These are phyloP conservation scores for Colletotrichum paranaense DNA, from an alignment of 2,329 filamentous ascomycete genomes.

Conservation along the genomic window DNA sequence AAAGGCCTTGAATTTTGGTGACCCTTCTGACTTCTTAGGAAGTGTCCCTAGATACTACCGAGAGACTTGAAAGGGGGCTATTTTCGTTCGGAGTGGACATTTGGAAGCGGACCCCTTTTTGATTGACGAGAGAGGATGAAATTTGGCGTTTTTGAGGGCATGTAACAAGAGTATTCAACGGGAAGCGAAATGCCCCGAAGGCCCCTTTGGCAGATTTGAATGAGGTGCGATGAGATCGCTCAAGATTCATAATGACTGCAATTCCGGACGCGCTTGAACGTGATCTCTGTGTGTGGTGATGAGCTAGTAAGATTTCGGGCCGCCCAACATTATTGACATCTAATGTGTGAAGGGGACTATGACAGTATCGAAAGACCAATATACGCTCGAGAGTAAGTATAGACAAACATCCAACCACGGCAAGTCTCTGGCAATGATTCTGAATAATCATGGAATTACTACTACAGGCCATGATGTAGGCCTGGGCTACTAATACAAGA, in stretches of 20 bases:
- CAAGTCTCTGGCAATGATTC: not conserved
- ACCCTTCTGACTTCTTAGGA: not conserved
- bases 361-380: not conserved
- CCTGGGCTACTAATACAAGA: slow-evolving; percentile 19
- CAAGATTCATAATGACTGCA: not conserved
- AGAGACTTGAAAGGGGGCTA: not conserved
- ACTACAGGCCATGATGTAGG: not conserved
- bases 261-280: not conserved
- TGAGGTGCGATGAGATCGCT: slow-evolving; percentile 1
- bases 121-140: not conserved
- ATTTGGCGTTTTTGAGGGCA: slow-evolving; percentile 17
- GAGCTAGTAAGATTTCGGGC: not conserved
- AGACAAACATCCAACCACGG: not conserved
- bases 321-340: not conserved
- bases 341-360: not conserved
- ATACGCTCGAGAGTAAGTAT: not conserved
- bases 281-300: not conserved
- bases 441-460: not conserved
- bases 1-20: not conserved
- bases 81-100: not conserved
- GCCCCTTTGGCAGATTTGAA: slow-evolving; percentile 17
- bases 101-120: not conserved
- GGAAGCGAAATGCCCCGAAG: slow-evolving; percentile 16
- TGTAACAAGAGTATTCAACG: slow-evolving; percentile 23
- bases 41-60: not conserved